Evolutionary conservation across 768 basidiomycete genomes (phyloP), one percentile per base, ranked within the genome.

Genomic region (Paxillus involutus): DNA sequence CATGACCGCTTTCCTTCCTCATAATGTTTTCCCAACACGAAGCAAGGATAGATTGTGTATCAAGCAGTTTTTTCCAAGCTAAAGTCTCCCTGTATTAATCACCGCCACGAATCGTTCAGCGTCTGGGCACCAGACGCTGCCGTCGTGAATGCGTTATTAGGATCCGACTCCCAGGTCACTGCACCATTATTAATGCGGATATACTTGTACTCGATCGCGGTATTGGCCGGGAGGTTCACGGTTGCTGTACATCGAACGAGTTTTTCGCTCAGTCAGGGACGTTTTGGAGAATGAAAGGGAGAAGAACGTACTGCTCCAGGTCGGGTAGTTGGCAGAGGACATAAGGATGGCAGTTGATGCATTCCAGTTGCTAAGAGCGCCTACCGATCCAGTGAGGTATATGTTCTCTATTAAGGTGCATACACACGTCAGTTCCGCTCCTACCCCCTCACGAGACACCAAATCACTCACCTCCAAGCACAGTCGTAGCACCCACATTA

Each of bases 91-190:
- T 6, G 26, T 3, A 5, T 3, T 30, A 10, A 13, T 61, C 48
- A 81, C 42, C 71, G 72, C 82, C 81, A 82, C 11, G 65, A 58
- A 55, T 80, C 80, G 44, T 72, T 71, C 50, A 69, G 42, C 13
- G 62, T 72, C 55, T 58, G 62, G 16, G 70, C 62, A 1, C 80
- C 81, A 29, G 68, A 70, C 1, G 73, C 66, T 2, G 78, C 80
- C 12, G 85, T 83, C 0, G 73, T 80, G 61, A 84, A 64, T 30
- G 59, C 61, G 56, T 76, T 79, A 64, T 88, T 87, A 30, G 87
- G 85, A 63, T 85, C 86, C 21, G 77, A 72, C 70, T 89, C 85
- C 89, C 88, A 91, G 12, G 80, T 85, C 37, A 86, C 73, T 10
- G 62, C 61, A 4, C 79, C 83, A 48, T 81, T 82, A 63, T 70